Evolutionary conservation across 768 basidiomycete genomes (phyloP).

Genomic region (Hygrophoropsis aurantiaca): DNA sequence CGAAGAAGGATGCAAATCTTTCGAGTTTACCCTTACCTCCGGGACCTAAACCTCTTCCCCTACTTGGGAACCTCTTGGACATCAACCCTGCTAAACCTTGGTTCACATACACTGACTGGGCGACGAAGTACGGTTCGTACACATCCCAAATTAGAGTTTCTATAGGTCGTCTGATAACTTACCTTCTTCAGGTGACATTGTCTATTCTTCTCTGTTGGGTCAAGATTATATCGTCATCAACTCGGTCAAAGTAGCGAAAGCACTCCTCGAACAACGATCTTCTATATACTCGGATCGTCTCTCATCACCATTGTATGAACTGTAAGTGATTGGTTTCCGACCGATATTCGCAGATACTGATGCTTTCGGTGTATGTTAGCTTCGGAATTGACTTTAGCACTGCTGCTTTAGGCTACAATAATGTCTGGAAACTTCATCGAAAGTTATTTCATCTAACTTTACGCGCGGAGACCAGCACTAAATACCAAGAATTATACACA

Average conservation of each 20-base stretch:
- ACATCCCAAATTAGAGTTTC: not conserved
- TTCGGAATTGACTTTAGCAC: not conserved
- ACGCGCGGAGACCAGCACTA: not conserved
- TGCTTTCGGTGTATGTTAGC: not conserved
- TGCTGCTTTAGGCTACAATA: not conserved
- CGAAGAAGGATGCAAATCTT: not conserved
- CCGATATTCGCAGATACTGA: not conserved
- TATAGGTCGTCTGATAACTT: too few relatives aligned
- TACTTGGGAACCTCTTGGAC: slow-evolving; percentile 40
- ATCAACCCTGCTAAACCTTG: slow-evolving; percentile 38
- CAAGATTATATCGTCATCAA: slow-evolving; percentile 43
- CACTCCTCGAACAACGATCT: slow-evolving; percentile 44
- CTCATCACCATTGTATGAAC: not conserved
- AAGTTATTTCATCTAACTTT: not conserved
- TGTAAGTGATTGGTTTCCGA: not conserved
- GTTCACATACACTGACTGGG: slow-evolving; percentile 39
- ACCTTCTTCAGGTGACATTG: slow-evolving; percentile 23
- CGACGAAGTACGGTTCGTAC: slow-evolving; percentile 33
- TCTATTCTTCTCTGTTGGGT: slow-evolving; percentile 25
- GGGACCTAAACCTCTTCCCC: slow-evolving; percentile 33
- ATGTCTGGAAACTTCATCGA: not conserved
- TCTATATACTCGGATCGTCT: slow-evolving; percentile 40
- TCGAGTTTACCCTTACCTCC: slow-evolving; percentile 28
- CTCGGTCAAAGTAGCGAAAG: slow-evolving; percentile 35
- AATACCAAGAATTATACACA: not conserved